Base-by-base conservation (phyloP, 768 basidiomycete genomes). In the Grammothele lineata region DNA sequence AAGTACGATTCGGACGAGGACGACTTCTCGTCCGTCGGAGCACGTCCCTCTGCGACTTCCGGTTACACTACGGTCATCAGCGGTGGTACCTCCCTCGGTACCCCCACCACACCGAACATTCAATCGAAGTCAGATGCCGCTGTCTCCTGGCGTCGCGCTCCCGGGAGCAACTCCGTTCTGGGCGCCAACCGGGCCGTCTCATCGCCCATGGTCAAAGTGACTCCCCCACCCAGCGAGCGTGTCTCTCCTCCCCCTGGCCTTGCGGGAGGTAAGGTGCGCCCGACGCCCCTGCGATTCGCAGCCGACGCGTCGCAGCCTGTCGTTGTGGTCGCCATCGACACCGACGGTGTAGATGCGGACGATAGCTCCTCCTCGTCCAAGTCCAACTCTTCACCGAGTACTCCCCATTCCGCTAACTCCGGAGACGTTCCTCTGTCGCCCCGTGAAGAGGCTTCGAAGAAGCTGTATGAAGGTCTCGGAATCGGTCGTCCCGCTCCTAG, bases 381-480 rank as follows among this genome's bases (percentile, higher is more conserved):
- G 51, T 67, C 83, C 15, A 66, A 68, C 38, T 80, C 79, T 26
- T 83, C 87, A 47, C 88, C 89, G 3, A 79, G 82, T 35, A 89
- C 87, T 1, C 86, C 89, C 10, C 78, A 78, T 54, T 85, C 86
- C 15, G 75, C 81, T 35, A 77, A 81, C 37, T 86, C 84, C 30
- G 53, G 53, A 41, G 72, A 71, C 18, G 58, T 60, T 41, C 65
- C 66, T 52, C 80, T 91, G 57, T 88, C 87, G 68, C 85, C 85
- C 63, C 85, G 89, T 70, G 89, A 92, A 68, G 88, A 90, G 69
- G 89, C 82, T 10, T 66, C 83, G 33, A 92, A 89, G 79, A 89
- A 87, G 69, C 67, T 90, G 49, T 92, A 89, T 62, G 90, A 92
- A 68, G 90, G 90, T 32, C 76, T 93, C 33, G 87, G 90, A n/a